These are phyloP conservation scores for Calophaca sinica DNA, from an alignment of 306 rosid genomes.

Conservation along the genomic window DNA sequence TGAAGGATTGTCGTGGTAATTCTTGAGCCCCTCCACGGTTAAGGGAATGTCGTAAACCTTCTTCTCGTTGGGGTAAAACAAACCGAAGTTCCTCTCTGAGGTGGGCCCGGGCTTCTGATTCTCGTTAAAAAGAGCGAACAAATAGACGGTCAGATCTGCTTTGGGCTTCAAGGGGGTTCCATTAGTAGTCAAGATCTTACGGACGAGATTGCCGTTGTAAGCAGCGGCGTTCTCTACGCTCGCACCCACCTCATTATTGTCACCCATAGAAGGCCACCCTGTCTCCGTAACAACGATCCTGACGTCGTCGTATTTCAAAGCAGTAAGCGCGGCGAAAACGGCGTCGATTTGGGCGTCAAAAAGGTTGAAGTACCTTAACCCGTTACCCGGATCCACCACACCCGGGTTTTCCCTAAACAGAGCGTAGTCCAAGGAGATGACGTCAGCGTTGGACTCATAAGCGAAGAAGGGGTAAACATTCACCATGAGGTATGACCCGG, in stretches of 20 bases:
- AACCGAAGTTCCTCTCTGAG: constrained; percentile 87
- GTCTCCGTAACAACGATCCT: constrained; percentile 78
- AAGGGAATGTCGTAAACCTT: constrained; percentile 82
- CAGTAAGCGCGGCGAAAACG: constrained; percentile 79
- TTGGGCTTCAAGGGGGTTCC: constrained; percentile 89
- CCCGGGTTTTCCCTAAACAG: constrained; percentile 85
- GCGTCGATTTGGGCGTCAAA: constrained; percentile 98
- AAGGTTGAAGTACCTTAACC: constrained; percentile 71
- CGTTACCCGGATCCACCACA: constrained; percentile 79
- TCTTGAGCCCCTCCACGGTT: constrained; percentile 60
- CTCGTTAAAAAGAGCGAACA: constrained; percentile 93
- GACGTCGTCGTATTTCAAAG: constrained; percentile 75
- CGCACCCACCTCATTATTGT: constrained; percentile 82
- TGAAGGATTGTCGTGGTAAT: constrained; percentile 52
- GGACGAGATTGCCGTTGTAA: constrained; percentile 87
- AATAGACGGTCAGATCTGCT: constrained; percentile 84
- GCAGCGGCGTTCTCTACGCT: constrained; percentile 82
- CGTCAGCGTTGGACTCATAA: constrained; percentile 87
- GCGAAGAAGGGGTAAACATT: constrained; percentile 96
- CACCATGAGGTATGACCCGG: constrained; percentile 90
- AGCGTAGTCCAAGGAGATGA: constrained; percentile 85
- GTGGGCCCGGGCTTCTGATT: constrained; percentile 81
- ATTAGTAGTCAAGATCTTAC: constrained; percentile 66
- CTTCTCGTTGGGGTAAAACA: constrained; percentile 71
- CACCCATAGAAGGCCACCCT: constrained; percentile 94